A percentile compares a stretch with the other conserved stretches of the same genome.
These are phyloP conservation scores for Metschnikowia reukaufii DNA, from an alignment of 805 yeast genomes.

Conservation along the genomic window DNA sequence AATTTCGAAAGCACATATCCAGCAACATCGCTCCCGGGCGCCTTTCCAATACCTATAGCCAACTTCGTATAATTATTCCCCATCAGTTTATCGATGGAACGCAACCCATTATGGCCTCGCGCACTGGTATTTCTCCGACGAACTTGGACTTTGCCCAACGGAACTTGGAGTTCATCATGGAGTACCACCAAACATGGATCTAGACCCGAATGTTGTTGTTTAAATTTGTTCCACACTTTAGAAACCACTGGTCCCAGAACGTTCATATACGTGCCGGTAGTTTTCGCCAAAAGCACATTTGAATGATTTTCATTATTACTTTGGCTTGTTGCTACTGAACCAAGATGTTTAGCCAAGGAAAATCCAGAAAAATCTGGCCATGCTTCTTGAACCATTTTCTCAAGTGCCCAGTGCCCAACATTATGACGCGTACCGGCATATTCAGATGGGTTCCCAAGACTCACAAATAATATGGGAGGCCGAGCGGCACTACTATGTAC, in stretches of 20 bases:
- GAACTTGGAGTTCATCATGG: conserved; percentile 76
- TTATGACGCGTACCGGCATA: conserved; percentile 71
- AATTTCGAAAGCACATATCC: conserved; percentile 64
- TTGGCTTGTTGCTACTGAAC: conserved; percentile 2
- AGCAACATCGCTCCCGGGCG: conserved; percentile 53
- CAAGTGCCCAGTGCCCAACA: conserved; percentile 64
- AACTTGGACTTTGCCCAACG: conserved; percentile 64
- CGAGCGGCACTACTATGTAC: not conserved
- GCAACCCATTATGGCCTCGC: conserved; percentile 85
- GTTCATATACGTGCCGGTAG: conserved; percentile 68
- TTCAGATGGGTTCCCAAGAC: conserved; percentile 77
- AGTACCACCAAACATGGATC: conserved; percentile 51
- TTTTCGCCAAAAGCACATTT: conserved; percentile 43
- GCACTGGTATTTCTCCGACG: conserved; percentile 60
- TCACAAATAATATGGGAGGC: conserved; percentile 21
- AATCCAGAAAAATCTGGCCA: conserved; percentile 27
- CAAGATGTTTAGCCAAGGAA: conserved; percentile 1
- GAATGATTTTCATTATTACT: conserved; percentile 7
- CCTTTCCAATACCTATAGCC: conserved; percentile 77
- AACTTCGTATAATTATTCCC: conserved; percentile 62
- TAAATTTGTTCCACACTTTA: conserved; percentile 44
- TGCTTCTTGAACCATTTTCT: conserved; percentile 25
- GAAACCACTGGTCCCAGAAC: conserved; percentile 59
- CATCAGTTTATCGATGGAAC: conserved; percentile 48
- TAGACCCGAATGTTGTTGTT: conserved; percentile 19